Conservation (phyloP, 2,329 filamentous ascomycete genomes). For the Fusarium paranaense region DNA sequence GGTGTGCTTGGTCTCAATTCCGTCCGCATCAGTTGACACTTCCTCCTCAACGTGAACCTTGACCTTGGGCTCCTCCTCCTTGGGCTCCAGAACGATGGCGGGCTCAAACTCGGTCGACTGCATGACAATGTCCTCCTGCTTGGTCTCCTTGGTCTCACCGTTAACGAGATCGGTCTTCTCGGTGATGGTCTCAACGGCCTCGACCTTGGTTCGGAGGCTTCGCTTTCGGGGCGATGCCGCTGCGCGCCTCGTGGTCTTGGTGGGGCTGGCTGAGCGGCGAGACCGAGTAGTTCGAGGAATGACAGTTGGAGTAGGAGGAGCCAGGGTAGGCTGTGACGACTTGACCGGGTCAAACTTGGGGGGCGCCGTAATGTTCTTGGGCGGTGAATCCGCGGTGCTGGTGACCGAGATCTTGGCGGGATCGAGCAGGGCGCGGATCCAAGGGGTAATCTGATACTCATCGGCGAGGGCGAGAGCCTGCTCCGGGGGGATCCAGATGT, state of each 20-base stretch:
- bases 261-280: conserved; percentile 69
- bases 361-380: conserved; percentile 82
- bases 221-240: conserved; percentile 68
- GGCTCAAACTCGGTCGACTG: conserved; percentile 65
- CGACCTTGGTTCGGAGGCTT: conserved; percentile 57
- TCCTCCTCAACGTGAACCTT: conserved; percentile 78
- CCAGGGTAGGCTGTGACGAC: conserved; percentile 54
- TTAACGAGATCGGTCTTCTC: conserved; percentile 47
- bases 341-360: conserved; percentile 77
- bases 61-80: conserved; percentile 70
- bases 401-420: conserved; percentile 77
- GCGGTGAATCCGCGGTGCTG: conserved; percentile 72
- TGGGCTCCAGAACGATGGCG: conserved; percentile 60
- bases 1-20: conserved; percentile 76
- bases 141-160: conserved; percentile 46
- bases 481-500: conserved; percentile 92
- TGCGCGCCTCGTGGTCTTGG: conserved; percentile 60
- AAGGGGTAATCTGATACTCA: conserved; percentile 86
- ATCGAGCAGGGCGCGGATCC: conserved; percentile 94
- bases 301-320: conserved; percentile 62
- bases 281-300: conserved; percentile 60
- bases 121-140: conserved; percentile 52
- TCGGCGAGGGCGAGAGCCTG: conserved; percentile 84
- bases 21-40: conserved; percentile 63
- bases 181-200: conserved; percentile 48